Percentiles rank a stretch among this genome's conserved stretches.
phyloP scores from a whole-genome alignment of 148 eudicot species.

The Tetragonia tetragonoides region DNA sequence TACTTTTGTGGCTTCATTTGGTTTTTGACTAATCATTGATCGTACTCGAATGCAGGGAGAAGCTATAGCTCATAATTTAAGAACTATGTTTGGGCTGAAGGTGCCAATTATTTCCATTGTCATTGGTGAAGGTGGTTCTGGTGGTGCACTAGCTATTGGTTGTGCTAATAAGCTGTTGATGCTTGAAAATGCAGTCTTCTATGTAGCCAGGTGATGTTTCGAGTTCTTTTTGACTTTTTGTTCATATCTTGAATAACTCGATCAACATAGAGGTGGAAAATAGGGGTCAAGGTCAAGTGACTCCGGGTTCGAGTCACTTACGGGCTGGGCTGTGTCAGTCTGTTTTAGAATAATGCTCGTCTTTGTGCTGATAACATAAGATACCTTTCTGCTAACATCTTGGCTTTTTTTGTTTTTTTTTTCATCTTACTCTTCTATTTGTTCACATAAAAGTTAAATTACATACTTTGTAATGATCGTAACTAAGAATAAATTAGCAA shows the following conservation, averaged over 20 bases:
- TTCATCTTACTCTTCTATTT: too few relatives aligned
- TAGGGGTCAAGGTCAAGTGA: too few relatives aligned
- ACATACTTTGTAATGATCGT: too few relatives aligned
- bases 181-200: slow-evolving; percentile 85
- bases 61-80: slow-evolving; percentile 80
- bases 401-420: too few relatives aligned
- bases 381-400: too few relatives aligned
- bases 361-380: too few relatives aligned
- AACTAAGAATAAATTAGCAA: too few relatives aligned
- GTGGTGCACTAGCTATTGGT: slow-evolving; percentile 90
- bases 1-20: background rate
- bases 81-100: slow-evolving; percentile 85
- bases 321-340: too few relatives aligned
- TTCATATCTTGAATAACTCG: background rate
- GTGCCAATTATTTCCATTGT: slow-evolving; percentile 80
- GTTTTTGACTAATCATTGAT: slow-evolving; percentile 6
- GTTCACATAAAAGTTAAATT: too few relatives aligned
- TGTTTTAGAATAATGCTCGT: too few relatives aligned
- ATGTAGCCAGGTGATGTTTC: slow-evolving; percentile 70
- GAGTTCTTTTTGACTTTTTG: background rate
- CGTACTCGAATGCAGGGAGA: slow-evolving; percentile 58
- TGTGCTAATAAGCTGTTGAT: slow-evolving; percentile 79
- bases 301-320: too few relatives aligned
- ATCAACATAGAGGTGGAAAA: background rate
- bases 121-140: slow-evolving; percentile 96